Base-by-base conservation (phyloP, 345 rosid genomes). In the Aquilaria sinensis region DNA sequence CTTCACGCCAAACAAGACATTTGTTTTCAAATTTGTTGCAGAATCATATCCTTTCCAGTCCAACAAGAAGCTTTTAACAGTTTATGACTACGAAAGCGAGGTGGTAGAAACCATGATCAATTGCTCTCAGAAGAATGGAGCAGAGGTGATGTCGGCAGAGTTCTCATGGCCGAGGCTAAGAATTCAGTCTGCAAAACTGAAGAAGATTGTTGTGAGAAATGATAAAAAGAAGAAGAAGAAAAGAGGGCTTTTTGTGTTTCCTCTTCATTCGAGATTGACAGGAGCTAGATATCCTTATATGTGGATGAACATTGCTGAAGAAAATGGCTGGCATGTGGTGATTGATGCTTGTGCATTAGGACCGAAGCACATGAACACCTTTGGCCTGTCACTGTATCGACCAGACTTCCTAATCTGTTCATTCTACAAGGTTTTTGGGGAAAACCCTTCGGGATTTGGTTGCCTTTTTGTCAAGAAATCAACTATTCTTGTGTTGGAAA, bases 331-430 rank as follows among this genome's bases (percentile, higher is more conserved):
- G 98, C 97, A 90, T 68, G 80, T 83, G 43, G 65, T 93, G 83
- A 76, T 93, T 32, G 98, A 93, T 75, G 96, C 98, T 30, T 89
- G 98, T 56, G 93, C 90, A 13, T 70, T 93, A 65, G 96, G 96
- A 14, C 96, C 98, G 11, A 90, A 93, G 62, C 96, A 93, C 79
- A 93, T 90, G 98, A 86, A 86, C 65, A 86, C 96, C 77, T 88
- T 93, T 7, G 98, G 90, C 56, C 92, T 90, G 30, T 88, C 96
- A n/a, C 80, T 93, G 37, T 71, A 81, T 66, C 88, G 81, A 2
- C 97, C 98, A 0, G 97, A 93, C 58, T 90, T 93, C 78, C 82
- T 93, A 64, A 75, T 90, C 48, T 88, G 90, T 57, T 90, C 97
- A 2, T 88, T 93, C 77, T 93, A 88, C 85, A 90, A 93, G 64